A percentile compares a stretch with the other conserved stretches of the same genome.
phyloP scores from a whole-genome alignment of 495 filamentous ascomycete species.

The Lindgomyces ingoldianus region DNA sequence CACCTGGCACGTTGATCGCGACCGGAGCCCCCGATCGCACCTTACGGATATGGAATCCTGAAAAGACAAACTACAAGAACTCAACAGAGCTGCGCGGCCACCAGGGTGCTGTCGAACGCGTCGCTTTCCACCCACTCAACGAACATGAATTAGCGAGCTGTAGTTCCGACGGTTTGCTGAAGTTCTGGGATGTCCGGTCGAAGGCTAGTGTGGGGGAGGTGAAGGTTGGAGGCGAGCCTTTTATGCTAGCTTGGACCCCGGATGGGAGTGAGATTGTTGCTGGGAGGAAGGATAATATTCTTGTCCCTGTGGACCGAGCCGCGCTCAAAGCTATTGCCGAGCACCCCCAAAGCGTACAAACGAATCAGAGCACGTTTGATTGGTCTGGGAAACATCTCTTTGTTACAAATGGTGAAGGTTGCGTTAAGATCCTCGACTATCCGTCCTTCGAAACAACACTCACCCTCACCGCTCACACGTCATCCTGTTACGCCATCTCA shows the following conservation, averaged over 20 bases:
- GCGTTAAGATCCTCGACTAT: slow-evolving; percentile 76
- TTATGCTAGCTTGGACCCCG: slow-evolving; percentile 84
- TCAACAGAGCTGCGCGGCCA: slow-evolving; percentile 87
- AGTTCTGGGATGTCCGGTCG: slow-evolving; percentile 90
- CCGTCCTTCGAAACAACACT: slow-evolving; percentile 56
- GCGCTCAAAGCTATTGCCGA: slow-evolving; percentile 54
- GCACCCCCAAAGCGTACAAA: slow-evolving; percentile 71
- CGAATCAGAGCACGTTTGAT: slow-evolving; percentile 81
- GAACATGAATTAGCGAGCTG: slow-evolving; percentile 88
- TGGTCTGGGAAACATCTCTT: slow-evolving; percentile 72
- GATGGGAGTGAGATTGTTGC: slow-evolving; percentile 79
- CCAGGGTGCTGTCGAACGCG: slow-evolving; percentile 73
- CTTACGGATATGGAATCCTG: slow-evolving; percentile 88
- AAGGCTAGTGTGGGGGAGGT: slow-evolving; percentile 73
- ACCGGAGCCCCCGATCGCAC: slow-evolving; percentile 81
- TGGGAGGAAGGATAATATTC: slow-evolving; percentile 75
- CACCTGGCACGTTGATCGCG: slow-evolving; percentile 80
- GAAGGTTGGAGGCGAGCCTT: slow-evolving; percentile 78
- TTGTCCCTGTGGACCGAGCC: slow-evolving; percentile 58
- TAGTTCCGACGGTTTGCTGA: slow-evolving; percentile 79
- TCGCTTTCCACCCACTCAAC: slow-evolving; percentile 84
- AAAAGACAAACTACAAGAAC: slow-evolving; percentile 74
- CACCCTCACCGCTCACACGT: slow-evolving; percentile 81
- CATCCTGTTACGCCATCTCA: slow-evolving; percentile 68
- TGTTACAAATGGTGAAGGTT: slow-evolving; percentile 79